Base-by-base conservation (phyloP, 208 protist species). In the Wallacemonas sp. region DNA sequence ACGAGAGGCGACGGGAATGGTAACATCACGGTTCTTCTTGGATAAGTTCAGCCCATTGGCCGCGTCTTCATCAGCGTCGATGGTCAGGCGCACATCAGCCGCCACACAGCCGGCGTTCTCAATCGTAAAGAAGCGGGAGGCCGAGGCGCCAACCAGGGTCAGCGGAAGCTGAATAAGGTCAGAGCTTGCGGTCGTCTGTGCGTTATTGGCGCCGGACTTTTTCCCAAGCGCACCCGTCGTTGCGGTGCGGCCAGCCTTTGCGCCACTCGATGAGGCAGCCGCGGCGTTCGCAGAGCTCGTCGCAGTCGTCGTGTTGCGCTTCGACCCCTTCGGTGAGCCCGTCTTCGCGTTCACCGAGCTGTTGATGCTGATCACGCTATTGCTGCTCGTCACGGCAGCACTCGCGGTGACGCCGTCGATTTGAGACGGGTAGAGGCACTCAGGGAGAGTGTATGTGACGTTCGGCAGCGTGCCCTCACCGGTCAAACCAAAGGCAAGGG, bases 381-480 rank as follows among this genome's bases (percentile, higher is more conserved):
- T 34, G 15, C 26, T 55, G 33, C 21, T 21, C 1, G 17, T 26
- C 2, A 14, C 15, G n/a, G 55, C 56, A 6, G 21, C 19, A n/a
- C n/a, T n/a, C 11, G 22, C 26, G 12, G 9, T 36, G 30, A 22
- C 33, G 64, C 34, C n/a, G 21, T 27, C 51, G 24, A 27, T 55
- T 31, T 9, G 65, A 44, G 53, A 63, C 44, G 22, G 15, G 44
- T 62, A 66, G 19, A 86, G 74, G 58, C 34, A 80, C 19, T 79
- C 82, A 1, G 86, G 89, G 24, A 89, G 15, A 2, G 85, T 75
- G 44, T 88, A 79, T 49, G 84, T 82, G 19, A 98, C 76, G 19
- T 75, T 84, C 15, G 98, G 97, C 55, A 99, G 83, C 21, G 94
- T 95, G 9, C 97, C 98, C 47, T 98, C 91, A 15, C 97, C 98